Evolutionary conservation across 306 rosid species (phyloP).

Genomic region (Vigna angularis): DNA sequence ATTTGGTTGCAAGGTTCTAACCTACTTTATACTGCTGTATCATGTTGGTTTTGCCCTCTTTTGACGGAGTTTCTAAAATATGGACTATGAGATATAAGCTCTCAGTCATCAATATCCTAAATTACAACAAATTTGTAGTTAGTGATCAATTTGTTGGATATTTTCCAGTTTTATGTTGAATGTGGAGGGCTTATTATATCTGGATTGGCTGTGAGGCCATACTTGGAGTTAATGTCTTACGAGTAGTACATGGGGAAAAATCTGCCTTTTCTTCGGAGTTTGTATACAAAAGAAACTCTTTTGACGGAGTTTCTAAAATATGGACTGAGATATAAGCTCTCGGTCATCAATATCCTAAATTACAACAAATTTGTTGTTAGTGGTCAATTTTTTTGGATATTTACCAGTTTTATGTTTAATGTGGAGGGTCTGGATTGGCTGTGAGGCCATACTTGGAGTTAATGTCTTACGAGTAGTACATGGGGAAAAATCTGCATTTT

Average conservation of each 20-base stretch:
- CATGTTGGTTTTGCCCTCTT: neutral
- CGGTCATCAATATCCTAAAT: neutral
- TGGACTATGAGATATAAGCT: neutral
- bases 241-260: neutral
- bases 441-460: neutral
- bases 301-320: neutral
- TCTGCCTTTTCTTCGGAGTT: too few species aligned
- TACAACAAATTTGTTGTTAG: neutral
- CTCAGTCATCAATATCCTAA: neutral
- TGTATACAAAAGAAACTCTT: neutral
- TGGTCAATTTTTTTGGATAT: neutral
- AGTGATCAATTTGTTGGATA: neutral
- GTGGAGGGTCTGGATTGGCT: neutral
- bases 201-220: neutral
- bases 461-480: neutral
- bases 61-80: neutral
- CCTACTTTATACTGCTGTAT: neutral
- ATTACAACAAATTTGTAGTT: neutral
- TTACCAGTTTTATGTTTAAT: too few species aligned
- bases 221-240: neutral
- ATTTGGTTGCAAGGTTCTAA: slow-evolving; percentile 15
- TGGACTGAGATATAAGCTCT: neutral
- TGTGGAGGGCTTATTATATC: too few species aligned
- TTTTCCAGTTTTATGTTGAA: neutral
- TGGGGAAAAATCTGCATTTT: too few species aligned